These are phyloP conservation scores for Galeopsis tetrahit DNA, from an alignment of 257 asterid species.

Conservation along the genomic window DNA sequence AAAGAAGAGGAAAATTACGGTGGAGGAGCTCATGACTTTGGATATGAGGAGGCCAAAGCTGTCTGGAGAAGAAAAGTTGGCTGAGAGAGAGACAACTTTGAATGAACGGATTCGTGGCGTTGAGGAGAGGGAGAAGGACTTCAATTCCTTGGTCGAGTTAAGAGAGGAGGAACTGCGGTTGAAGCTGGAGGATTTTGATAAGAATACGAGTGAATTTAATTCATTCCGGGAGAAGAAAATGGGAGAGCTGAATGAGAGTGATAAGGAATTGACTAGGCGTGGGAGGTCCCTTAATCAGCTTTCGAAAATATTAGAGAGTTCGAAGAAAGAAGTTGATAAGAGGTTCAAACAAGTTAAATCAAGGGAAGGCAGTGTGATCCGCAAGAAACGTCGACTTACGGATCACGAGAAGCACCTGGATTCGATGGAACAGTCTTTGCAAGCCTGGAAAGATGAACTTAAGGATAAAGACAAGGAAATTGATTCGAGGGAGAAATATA, in stretches of 20 bases:
- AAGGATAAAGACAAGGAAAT: slow-evolving; percentile 39
- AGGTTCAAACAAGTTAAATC: slow-evolving; percentile 11
- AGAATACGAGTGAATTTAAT: slow-evolving; percentile 26
- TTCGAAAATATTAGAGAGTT: slow-evolving; percentile 31
- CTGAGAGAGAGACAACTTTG: slow-evolving; percentile 23
- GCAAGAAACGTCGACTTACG: slow-evolving; percentile 26
- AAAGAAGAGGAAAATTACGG: too few relatives aligned
- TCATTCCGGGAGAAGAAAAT: slow-evolving; percentile 35
- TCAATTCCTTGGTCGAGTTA: slow-evolving; percentile 15
- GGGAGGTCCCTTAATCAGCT: slow-evolving; percentile 33
- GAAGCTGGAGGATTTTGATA: slow-evolving; percentile 41
- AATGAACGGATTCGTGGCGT: slow-evolving; percentile 29
- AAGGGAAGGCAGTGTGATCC: neutral
- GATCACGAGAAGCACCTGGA: slow-evolving; percentile 32
- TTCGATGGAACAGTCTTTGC: slow-evolving; percentile 26
- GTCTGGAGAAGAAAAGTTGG: too few relatives aligned
- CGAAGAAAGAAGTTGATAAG: slow-evolving; percentile 23
- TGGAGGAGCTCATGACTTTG: too few relatives aligned
- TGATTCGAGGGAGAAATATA: slow-evolving; percentile 44
- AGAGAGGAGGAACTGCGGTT: slow-evolving; percentile 31
- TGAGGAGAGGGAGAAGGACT: slow-evolving; percentile 36
- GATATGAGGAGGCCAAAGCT: too few relatives aligned
- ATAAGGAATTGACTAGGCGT: slow-evolving; percentile 27
- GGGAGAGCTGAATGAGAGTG: slow-evolving; percentile 25
- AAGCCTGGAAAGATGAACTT: slow-evolving; percentile 32